Base-by-base conservation (phyloP, 2,329 filamentous ascomycete genomes). In the Aspergillus quadricinctus region DNA sequence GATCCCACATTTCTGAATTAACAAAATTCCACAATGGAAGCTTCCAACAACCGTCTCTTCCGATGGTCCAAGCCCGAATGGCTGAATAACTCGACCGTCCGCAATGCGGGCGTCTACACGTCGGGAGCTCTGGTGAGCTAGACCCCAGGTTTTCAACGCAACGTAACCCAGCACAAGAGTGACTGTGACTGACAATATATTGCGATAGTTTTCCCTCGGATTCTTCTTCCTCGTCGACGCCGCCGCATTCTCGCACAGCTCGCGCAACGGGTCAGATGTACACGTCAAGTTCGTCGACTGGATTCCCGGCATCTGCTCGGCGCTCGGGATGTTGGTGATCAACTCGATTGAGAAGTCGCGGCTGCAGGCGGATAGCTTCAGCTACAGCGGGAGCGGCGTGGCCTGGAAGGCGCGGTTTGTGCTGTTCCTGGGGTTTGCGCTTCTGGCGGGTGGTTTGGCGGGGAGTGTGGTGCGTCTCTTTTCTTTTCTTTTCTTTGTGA, bases 211-310 rank as follows among this genome's bases (percentile, higher is more conserved):
- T 75, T 83, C 85, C 35, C 78, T 88, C 53, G 85, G 85, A 11
- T 85, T 88, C 76, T 89, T 87, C 80, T 82, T 85, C 72, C 81
- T 88, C 63, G 80, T 89, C 72, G 86, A 89, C 65, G 83, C 84
- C 58, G 81, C 85, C 19, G 78, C 83, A 56, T 88, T 80, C 75
- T 87, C 84, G 52, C 83, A 83, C 64, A 86, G 84, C 57, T 66
- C 77, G 54, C 79, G 78, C 66, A 88, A 88, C 71, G 83, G 81
- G 60, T 83, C 83, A 51, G 72, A 79, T 57, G 80, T 86, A 21
- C 84, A 88, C 72, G 80, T 88, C 68, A 87, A 82, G 71, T 88
- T 88, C 72, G 80, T 88, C 62, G 86, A 89, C 76, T 89, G 86
- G 86, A 85, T 89, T 63, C 86, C 86, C 3, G 81, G 82, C 58